Percentiles rank a stretch among this genome's conserved stretches.
Evolutionary conservation across 495 filamentous ascomycete species (phyloP).

Genomic region (Bacidia gigantensis): DNA sequence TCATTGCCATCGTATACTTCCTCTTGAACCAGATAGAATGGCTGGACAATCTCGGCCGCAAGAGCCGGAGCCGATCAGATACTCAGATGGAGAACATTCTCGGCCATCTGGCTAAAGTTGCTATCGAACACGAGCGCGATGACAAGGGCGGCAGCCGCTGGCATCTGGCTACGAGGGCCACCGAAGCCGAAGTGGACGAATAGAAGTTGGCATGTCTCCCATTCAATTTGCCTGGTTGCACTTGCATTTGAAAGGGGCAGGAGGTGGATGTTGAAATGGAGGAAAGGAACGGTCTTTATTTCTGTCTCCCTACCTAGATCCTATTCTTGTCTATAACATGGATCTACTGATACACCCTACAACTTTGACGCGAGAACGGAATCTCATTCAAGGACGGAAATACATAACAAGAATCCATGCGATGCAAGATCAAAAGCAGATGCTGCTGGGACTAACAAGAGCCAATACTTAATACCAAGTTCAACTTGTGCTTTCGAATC

Average conservation of each 20-base stretch:
- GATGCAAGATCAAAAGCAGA: too few species aligned
- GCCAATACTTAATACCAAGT: too few species aligned
- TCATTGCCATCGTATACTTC: constrained; percentile 64
- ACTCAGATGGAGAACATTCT: constrained; percentile 75
- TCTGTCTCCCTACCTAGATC: not conserved
- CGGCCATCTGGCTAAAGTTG: constrained; percentile 58
- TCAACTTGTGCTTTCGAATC: too few species aligned
- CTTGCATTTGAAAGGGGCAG: not conserved
- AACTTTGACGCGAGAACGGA: not conserved
- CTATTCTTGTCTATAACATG: constrained; percentile 3
- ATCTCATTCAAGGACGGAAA: not conserved
- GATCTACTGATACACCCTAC: not conserved
- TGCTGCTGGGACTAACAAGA: too few species aligned
- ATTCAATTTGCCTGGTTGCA: not conserved
- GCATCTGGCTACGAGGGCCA: constrained; percentile 45
- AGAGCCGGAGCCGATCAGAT: constrained; percentile 59
- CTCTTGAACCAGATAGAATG: constrained; percentile 51
- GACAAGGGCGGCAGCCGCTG: constrained; percentile 43
- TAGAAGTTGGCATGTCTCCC: constrained; percentile 23
- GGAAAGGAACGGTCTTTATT: not conserved
- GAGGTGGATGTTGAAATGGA: not conserved
- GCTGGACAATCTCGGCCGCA: constrained; percentile 66
- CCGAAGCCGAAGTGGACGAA: constrained; percentile 58
- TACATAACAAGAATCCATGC: not conserved
- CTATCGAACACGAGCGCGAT: constrained; percentile 53